Base-by-base conservation (phyloP, 192 early-diverging fungal species). In the Pecoramyces ruminantium region DNA sequence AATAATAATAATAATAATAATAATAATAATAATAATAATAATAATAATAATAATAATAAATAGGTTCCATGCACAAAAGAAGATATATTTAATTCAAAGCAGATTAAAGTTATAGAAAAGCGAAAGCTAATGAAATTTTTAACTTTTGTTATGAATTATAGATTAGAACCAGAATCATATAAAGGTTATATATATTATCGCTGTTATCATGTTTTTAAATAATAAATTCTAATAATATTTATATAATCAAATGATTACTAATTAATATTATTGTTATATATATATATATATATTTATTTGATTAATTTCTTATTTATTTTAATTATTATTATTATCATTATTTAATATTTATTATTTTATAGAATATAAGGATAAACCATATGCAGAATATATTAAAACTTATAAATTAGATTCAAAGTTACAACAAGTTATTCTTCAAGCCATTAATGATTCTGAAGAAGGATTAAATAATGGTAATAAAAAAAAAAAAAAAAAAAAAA, bases 121-220 rank as follows among this genome's bases (percentile, higher is more conserved):
- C 87, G 97, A 81, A 89, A 92, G 78, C 83, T 98, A 83, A 98
- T 98, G 97, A 90, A 92, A 82, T 93, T 96, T 81, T 84, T 98
- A 80, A 92, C 90, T 13, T 78, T 79, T 28, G 84, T 83, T 51
- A 51, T 51, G 42, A 21, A 21, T 51, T 51, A 51, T 51, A 51
- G 42, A 51, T 51, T 51, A 51, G 17, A 51, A 51, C 15, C 0
- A 51, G 42, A 51, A 21, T 0, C 15, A 1, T 51, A 51, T 51
- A 18, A 17, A 51, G 42, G 42, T 51, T 51, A 14, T 11, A 34
- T 34, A 8, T 11, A 34, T 34, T 8, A 34, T 34, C 34, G n/a
- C n/a, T n/a, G n/a, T n/a, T n/a, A n/a, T n/a, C n/a, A n/a, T n/a
- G n/a, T n/a, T n/a, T n/a, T n/a, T n/a, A n/a, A n/a, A n/a, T n/a